A percentile compares a stretch with the other conserved stretches of the same genome.
Evolutionary conservation across 148 eudicot species (phyloP).

Genomic region (Silene latifolia): DNA sequence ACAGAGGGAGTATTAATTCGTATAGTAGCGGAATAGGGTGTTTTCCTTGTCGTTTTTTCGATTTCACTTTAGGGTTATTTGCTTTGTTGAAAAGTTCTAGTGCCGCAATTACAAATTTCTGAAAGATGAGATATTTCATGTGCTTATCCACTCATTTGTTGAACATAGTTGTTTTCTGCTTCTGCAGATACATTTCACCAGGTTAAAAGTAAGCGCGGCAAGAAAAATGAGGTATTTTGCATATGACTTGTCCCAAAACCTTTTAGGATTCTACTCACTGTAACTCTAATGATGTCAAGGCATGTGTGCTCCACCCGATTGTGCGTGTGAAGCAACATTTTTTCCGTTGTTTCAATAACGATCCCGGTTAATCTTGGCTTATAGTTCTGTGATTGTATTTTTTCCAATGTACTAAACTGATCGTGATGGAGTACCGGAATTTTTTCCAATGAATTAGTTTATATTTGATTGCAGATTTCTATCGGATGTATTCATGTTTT

Average conservation of each 20-base stretch:
- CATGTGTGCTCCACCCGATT: no score
- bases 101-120: no score
- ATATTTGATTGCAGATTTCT: not conserved
- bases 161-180: constrained; percentile 12
- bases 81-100: no score
- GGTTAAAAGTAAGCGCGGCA: constrained; percentile 43
- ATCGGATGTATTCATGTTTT: not conserved
- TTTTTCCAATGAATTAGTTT: not conserved
- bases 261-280: no score
- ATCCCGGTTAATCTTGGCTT: no score
- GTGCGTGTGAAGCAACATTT: no score
- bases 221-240: constrained; percentile 39
- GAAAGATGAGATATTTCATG: no score
- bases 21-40: not conserved
- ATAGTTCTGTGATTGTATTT: no score
- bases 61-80: no score
- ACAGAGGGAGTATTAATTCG: not conserved
- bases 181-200: constrained; percentile 44
- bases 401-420: no score
- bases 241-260: not conserved
- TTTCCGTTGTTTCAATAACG: no score
- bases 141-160: not conserved
- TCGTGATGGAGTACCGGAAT: no score
- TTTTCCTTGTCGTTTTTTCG: not conserved
- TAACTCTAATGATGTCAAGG: not conserved